These are phyloP conservation scores for Aspergillus carbonarius DNA, from an alignment of 2,329 filamentous ascomycete genomes.

Conservation along the genomic window DNA sequence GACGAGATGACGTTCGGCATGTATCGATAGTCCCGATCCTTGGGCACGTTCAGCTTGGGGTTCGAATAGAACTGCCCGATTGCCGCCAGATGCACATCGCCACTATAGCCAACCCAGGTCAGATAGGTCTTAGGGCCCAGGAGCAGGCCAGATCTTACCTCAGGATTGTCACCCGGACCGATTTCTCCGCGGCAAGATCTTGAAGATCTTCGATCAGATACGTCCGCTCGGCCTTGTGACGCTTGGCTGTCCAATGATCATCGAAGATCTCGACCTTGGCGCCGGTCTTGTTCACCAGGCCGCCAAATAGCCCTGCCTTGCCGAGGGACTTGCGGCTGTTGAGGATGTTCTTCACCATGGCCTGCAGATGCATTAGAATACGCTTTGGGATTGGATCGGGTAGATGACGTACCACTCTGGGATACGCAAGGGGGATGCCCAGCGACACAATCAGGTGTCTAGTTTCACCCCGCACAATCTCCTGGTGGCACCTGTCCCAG, in stretches of 20 bases:
- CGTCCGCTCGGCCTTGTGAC: conserved; percentile 86
- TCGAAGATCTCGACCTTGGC: conserved; percentile 89
- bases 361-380: conserved; percentile 47
- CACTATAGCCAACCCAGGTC: conserved; percentile 49
- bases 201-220: conserved; percentile 88
- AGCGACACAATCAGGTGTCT: conserved; percentile 88
- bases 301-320: conserved; percentile 74
- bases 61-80: conserved; percentile 95
- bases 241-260: conserved; percentile 96
- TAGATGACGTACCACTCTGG: conserved; percentile 62
- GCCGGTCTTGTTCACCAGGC: conserved; percentile 83
- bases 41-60: conserved; percentile 74
- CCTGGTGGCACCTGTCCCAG: conserved; percentile 79
- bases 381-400: conserved; percentile 30
- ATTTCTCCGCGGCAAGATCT: conserved; percentile 89
- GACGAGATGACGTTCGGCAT: conserved; percentile 96
- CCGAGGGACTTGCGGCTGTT: conserved; percentile 88
- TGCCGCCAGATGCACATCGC: conserved; percentile 89
- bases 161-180: conserved; percentile 84
- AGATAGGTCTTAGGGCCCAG: background rate
- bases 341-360: conserved; percentile 66
- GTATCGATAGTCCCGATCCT: conserved; percentile 90
- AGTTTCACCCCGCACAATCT: conserved; percentile 79
- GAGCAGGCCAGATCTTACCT: conserved; percentile 49
- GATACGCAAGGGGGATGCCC: conserved; percentile 80